Conservation (phyloP, 1,139 yeast species). For the Zygosaccharomyces pseudobailii region DNA sequence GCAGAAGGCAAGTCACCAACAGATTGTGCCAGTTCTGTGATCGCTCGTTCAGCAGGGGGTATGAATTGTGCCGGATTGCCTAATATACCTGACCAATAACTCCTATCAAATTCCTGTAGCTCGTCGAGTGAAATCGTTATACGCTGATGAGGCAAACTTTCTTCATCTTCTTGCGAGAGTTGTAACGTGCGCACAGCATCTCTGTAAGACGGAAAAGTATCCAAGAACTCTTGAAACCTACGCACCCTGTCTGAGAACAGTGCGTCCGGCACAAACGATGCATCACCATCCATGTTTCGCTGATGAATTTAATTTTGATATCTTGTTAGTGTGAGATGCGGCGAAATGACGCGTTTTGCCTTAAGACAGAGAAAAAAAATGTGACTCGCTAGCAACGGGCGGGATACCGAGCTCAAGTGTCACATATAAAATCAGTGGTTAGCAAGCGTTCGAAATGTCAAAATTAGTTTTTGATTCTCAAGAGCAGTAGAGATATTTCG, state of each 20-base stretch:
- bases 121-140: slow-evolving; percentile 80
- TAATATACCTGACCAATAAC: slow-evolving; percentile 74
- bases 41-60: slow-evolving; percentile 87
- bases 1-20: slow-evolving; percentile 45
- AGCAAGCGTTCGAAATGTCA: too few relatives aligned
- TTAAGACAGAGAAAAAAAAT: not conserved
- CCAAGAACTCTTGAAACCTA: slow-evolving; percentile 83
- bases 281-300: slow-evolving; percentile 6
- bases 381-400: too few relatives aligned
- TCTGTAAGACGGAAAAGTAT: slow-evolving; percentile 58
- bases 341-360: not conserved
- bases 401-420: too few relatives aligned
- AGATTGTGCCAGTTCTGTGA: slow-evolving; percentile 73
- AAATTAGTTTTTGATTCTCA: too few relatives aligned
- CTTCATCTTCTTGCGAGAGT: slow-evolving; percentile 12
- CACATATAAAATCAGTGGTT: too few relatives aligned
- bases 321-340: not conserved
- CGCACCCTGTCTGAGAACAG: slow-evolving; percentile 76
- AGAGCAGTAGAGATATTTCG: too few relatives aligned
- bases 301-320: not conserved
- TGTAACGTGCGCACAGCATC: slow-evolving; percentile 54
- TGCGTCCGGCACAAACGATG: slow-evolving; percentile 37
- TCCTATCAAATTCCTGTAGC: slow-evolving; percentile 74
- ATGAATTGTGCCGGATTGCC: slow-evolving; percentile 76
- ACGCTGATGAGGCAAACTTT: slow-evolving; percentile 41